A percentile compares a stretch with the other conserved stretches of the same genome.
phyloP scores from a whole-genome alignment of 108 stramenopile species.

The Stephanodiscus triporus region DNA sequence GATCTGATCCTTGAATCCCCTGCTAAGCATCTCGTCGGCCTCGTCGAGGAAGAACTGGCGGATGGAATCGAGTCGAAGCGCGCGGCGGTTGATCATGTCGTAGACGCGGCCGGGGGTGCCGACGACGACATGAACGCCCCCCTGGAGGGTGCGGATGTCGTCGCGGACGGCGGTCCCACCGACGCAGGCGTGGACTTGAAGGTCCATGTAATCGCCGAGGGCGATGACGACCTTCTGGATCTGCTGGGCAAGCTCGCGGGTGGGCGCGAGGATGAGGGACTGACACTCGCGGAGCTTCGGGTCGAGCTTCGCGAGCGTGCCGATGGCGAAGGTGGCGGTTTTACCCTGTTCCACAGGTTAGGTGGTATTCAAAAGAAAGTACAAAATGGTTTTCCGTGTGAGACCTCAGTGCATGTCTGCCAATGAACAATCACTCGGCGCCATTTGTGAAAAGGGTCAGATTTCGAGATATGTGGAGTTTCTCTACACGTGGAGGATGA shows the following conservation, averaged over 20 bases:
- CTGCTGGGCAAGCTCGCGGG: slow-evolving; percentile 99
- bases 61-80: slow-evolving; percentile 90
- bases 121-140: slow-evolving; percentile 98
- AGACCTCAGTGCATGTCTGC: neutral
- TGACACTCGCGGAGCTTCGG: slow-evolving; percentile 91
- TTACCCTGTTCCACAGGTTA: slow-evolving; percentile 78
- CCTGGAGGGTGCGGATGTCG: slow-evolving; percentile 98
- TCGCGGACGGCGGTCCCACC: slow-evolving; percentile 99
- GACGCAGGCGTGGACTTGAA: slow-evolving; percentile 98
- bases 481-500: slow-evolving; percentile 91
- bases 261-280: slow-evolving; percentile 97
- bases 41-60: slow-evolving; percentile 99
- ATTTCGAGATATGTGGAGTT: slow-evolving; percentile 73
- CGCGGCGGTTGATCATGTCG: slow-evolving; percentile 99
- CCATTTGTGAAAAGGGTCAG: slow-evolving; percentile 65
- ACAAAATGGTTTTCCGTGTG: slow-evolving; percentile 12
- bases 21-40: slow-evolving; percentile 99
- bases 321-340: slow-evolving; percentile 99
- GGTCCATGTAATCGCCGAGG: slow-evolving; percentile 98
- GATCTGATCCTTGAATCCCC: slow-evolving; percentile 99
- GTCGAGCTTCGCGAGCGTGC: slow-evolving; percentile 96
- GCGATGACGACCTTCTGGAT: slow-evolving; percentile 99
- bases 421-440: neutral
- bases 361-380: neutral
- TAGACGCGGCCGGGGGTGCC: slow-evolving; percentile 99